These are phyloP conservation scores for Rhexocercosporidium sp. DNA, from an alignment of 2,329 filamentous ascomycete species.

Conservation along the genomic window DNA sequence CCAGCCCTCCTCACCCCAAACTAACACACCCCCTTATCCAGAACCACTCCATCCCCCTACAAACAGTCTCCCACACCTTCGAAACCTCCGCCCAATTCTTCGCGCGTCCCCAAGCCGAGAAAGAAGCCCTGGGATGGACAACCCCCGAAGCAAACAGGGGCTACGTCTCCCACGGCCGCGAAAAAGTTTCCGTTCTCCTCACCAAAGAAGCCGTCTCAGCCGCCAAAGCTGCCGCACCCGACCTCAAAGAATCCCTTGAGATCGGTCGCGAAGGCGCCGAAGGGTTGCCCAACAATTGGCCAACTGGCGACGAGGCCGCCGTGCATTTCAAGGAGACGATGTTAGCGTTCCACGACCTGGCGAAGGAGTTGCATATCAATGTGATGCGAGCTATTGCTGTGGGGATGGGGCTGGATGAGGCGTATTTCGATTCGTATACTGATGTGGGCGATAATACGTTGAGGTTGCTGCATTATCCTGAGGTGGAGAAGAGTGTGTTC, in stretches of 20 bases:
- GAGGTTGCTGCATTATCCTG: slow-evolving; percentile 63
- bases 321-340: slow-evolving; percentile 73
- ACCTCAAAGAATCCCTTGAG: slow-evolving; percentile 70
- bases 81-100: slow-evolving; percentile 74
- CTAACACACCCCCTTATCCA: background rate
- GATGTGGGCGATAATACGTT: slow-evolving; percentile 68
- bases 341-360: slow-evolving; percentile 75
- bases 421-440: slow-evolving; percentile 79
- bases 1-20: background rate
- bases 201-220: slow-evolving; percentile 46
- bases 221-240: slow-evolving; percentile 61
- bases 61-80: slow-evolving; percentile 67
- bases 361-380: slow-evolving; percentile 74
- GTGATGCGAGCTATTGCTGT: slow-evolving; percentile 86
- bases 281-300: slow-evolving; percentile 80
- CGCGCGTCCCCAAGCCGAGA: slow-evolving; percentile 58
- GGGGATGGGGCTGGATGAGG: slow-evolving; percentile 73
- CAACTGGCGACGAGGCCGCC: slow-evolving; percentile 57
- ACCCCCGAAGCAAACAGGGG: slow-evolving; percentile 75
- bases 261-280: slow-evolving; percentile 65
- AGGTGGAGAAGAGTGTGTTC: slow-evolving; percentile 50
- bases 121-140: slow-evolving; percentile 72
- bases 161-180: slow-evolving; percentile 59
- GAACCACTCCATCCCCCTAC: slow-evolving; percentile 72
- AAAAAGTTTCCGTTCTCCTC: slow-evolving; percentile 35